phyloP scores from a whole-genome alignment of 768 basidiomycete species.

The Rubroboletus satanas region DNA sequence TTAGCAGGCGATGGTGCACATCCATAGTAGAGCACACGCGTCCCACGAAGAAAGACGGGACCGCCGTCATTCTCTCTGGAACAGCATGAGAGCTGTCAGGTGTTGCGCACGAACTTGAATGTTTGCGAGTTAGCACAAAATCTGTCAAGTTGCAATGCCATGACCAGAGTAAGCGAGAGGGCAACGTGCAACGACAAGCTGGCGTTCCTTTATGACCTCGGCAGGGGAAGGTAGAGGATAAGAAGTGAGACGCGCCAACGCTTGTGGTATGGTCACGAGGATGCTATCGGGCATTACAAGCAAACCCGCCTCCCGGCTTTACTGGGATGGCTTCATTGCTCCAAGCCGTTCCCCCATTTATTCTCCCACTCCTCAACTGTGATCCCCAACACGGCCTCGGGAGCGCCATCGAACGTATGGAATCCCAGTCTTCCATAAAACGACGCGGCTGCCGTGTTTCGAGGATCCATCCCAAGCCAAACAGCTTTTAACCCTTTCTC shows the following conservation, averaged over 20 bases:
- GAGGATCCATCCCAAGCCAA: slow-evolving; percentile 67
- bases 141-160: neutral
- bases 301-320: neutral
- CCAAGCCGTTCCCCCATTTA: slow-evolving; percentile 1
- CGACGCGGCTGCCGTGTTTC: slow-evolving; percentile 53
- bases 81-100: neutral
- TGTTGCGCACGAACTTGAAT: neutral
- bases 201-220: neutral
- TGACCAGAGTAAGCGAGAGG: neutral
- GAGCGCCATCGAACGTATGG: slow-evolving; percentile 48
- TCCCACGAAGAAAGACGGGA: slow-evolving; percentile 3
- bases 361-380: slow-evolving; percentile 40
- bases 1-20: neutral
- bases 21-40: neutral
- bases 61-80: slow-evolving; percentile 3
- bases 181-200: neutral
- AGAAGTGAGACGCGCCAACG: neutral
- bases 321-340: neutral
- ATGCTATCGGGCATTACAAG: no score
- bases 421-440: slow-evolving; percentile 69
- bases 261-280: no score
- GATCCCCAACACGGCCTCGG: slow-evolving; percentile 52
- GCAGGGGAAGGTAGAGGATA: neutral
- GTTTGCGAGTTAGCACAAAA: neutral
- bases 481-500: slow-evolving; percentile 44